These are phyloP conservation scores for Barnettozyma pratensis DNA, from an alignment of 805 yeast genomes.

Conservation along the genomic window DNA sequence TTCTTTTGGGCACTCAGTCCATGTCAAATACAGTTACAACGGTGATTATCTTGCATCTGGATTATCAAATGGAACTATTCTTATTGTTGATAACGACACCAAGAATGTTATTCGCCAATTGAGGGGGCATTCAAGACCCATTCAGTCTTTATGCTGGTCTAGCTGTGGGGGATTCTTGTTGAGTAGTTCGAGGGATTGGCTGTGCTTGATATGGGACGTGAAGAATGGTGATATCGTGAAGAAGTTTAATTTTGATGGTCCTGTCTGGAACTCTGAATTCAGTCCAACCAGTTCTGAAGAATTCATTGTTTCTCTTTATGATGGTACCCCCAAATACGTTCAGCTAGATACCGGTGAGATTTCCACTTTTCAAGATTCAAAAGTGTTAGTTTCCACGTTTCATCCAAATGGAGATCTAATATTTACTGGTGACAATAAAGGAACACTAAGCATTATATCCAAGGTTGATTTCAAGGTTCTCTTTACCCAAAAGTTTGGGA, in stretches of 20 bases:
- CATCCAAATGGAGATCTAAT: slow-evolving; percentile 51
- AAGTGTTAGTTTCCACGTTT: slow-evolving; percentile 33
- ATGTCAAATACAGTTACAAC: slow-evolving; percentile 58
- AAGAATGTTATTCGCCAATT: slow-evolving; percentile 50
- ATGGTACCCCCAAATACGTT: slow-evolving; percentile 53
- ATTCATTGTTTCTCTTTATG: slow-evolving; percentile 63
- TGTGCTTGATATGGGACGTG: slow-evolving; percentile 76
- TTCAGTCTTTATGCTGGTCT: slow-evolving; percentile 77
- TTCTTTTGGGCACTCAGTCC: slow-evolving; percentile 60
- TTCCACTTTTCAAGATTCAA: slow-evolving; percentile 18
- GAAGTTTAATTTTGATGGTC: slow-evolving; percentile 53
- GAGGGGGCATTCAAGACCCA: slow-evolving; percentile 63
- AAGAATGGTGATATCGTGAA: slow-evolving; percentile 34
- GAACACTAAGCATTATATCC: slow-evolving; percentile 55
- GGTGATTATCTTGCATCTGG: slow-evolving; percentile 91
- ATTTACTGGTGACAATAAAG: slow-evolving; percentile 76
- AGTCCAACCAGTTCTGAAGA: slow-evolving; percentile 42
- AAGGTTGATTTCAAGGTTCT: slow-evolving; percentile 28
- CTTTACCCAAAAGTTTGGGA: slow-evolving; percentile 52
- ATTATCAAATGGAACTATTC: slow-evolving; percentile 62
- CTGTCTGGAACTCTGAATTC: slow-evolving; percentile 65
- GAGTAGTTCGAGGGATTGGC: slow-evolving; percentile 79
- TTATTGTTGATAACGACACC: slow-evolving; percentile 72
- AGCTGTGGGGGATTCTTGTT: slow-evolving; percentile 62
- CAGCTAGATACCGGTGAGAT: slow-evolving; percentile 26